A percentile compares a stretch with the other conserved stretches of the same genome.
Conservation (phyloP, 768 basidiomycete species). For the Mycena rebaudengoi region DNA sequence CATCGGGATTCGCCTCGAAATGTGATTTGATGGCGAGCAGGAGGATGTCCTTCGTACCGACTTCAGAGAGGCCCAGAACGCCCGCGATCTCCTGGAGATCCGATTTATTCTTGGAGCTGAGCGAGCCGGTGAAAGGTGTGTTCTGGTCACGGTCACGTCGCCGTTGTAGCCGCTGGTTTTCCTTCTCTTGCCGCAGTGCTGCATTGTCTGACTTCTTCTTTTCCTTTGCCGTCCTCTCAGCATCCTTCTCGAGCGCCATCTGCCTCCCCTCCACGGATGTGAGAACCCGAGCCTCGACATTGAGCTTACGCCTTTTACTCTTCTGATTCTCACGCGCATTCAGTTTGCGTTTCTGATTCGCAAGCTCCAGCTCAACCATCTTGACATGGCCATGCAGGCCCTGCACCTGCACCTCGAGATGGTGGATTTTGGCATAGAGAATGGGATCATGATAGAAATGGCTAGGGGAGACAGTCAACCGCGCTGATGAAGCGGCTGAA, state of each 20-base stretch:
- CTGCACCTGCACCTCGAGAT: not conserved
- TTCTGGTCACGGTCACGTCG: not conserved
- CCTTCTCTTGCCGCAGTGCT: not conserved
- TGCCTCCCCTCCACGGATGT: not conserved
- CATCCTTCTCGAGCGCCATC: not conserved
- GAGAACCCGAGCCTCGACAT: not conserved
- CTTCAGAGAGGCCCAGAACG: not conserved
- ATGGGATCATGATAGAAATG: not conserved
- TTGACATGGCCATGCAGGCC: not conserved
- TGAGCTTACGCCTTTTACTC: not conserved
- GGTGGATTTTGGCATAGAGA: not conserved
- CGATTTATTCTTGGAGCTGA: not conserved
- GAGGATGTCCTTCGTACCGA: not conserved
- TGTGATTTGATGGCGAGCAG: not conserved
- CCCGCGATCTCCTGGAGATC: not conserved
- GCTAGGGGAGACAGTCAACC: too few species aligned
- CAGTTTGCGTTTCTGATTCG: not conserved
- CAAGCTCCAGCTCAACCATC: not conserved
- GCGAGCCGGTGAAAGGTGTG: not conserved
- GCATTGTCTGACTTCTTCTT: not conserved
- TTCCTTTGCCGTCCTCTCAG: not conserved
- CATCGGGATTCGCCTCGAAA: not conserved
- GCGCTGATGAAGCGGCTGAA: not conserved
- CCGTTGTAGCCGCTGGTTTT: not conserved
- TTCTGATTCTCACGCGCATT: not conserved